Base-by-base conservation (phyloP, 1,284 basidiomycete species). In the Ustilago crameri region DNA sequence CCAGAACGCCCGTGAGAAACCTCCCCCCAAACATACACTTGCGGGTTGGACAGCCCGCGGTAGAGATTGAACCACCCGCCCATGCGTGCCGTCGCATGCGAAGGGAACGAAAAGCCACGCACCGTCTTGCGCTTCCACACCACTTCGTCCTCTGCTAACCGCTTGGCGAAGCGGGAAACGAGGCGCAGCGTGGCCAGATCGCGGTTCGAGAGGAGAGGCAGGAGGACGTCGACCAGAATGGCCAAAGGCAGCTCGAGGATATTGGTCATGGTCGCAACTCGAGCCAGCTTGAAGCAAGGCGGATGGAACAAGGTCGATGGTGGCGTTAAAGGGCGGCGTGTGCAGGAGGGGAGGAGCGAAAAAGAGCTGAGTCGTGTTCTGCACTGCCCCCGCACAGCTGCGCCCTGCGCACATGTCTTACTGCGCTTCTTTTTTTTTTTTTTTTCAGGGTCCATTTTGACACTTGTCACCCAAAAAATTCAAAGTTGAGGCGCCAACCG, bases 41-140 rank as follows among this genome's bases (percentile, higher is more conserved):
- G n/a, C 0, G 75, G 72, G 9, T 27, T 42, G 30, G 48, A 48
- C 12, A 76, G 62, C 0, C 72, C 61, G 22, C 57, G 47, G 51
- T 75, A 76, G 38, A 76, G 65, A 14, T 58, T 59, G 27, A 50
- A 57, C 68, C 68, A 76, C 2, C 75, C 72, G 3, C 52, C 58
- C 27, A 60, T 51, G 1, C 64, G 48, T 3, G 72, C 72, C 1
- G 64, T 63, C 0, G 75, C 64, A 22, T 62, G 44, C 8, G 61
- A 24, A 1, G 72, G 72, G 32, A 74, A 74, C n/a, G 57, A 52
- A 38, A 76, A 74, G 56, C 74, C 72, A 22, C 51, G 41, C 2
- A 60, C 17, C 24, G 65, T 57, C n/a, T 68, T 61, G 23, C 70
- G 49, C 38, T 60, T 62, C 74, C 74, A 76, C 1, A 76, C 41